Conservation (phyloP, 257 asterid genomes). For the Dorcoceras hygrometricum region DNA sequence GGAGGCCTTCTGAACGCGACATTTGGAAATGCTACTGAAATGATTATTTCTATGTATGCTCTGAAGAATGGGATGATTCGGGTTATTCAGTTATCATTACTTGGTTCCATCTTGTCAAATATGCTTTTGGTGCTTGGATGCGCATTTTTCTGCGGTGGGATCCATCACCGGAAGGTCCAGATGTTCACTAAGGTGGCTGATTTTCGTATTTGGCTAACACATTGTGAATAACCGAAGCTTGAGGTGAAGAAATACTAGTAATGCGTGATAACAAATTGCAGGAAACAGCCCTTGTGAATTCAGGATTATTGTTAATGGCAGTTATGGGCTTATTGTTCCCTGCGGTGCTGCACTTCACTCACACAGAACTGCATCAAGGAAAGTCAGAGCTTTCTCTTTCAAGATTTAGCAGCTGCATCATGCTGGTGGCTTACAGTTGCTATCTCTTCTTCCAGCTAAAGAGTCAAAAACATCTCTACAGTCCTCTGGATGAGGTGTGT, state of each 20-base stretch:
- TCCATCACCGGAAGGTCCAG: conserved; percentile 74
- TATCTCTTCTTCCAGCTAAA: conserved; percentile 92
- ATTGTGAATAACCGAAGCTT: not conserved
- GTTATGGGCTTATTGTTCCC: conserved; percentile 95
- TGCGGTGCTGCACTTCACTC: conserved; percentile 92
- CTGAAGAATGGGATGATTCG: conserved; percentile 86
- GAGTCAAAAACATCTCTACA: conserved; percentile 57
- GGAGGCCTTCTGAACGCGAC: conserved; percentile 98
- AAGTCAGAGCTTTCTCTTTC: conserved; percentile 90
- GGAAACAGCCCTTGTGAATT: conserved; percentile 85
- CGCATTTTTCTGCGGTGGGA: conserved; percentile 91
- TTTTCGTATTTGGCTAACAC: conserved; percentile 5
- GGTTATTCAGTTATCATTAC: conserved; percentile 87
- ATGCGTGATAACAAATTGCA: conserved; percentile 41
- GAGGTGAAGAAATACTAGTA: conserved; percentile 26
- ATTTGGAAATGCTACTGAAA: conserved; percentile 95
- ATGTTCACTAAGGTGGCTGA: conserved; percentile 71
- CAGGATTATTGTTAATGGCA: conserved; percentile 94
- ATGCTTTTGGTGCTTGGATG: conserved; percentile 98
- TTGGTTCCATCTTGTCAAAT: conserved; percentile 94
- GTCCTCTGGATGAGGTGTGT: conserved; percentile 60
- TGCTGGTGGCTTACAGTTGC: conserved; percentile 92
- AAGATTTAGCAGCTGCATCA: conserved; percentile 90
- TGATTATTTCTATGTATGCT: conserved; percentile 91
- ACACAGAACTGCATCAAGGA: conserved; percentile 78